Conservation (phyloP, 495 filamentous ascomycete species). For the Hyaloscypha bicolor region DNA sequence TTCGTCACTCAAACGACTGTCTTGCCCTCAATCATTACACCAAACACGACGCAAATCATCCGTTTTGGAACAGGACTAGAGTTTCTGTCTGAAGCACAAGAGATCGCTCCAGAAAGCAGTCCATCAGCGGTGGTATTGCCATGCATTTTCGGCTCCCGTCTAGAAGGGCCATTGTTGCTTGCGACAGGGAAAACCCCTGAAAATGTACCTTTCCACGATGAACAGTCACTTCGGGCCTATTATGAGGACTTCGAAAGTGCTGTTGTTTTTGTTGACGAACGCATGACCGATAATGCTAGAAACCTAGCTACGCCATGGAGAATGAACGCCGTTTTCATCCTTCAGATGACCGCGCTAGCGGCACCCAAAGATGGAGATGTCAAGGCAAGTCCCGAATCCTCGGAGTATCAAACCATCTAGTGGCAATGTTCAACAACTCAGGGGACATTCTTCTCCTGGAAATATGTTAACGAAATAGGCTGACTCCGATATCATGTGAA, state of each 20-base stretch:
- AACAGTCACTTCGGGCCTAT: slow-evolving; percentile 13
- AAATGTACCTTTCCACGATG: slow-evolving; percentile 20
- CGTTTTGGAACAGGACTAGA: slow-evolving; percentile 15
- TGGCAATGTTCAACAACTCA: too few species aligned
- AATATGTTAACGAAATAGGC: neutral
- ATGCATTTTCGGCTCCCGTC: slow-evolving; percentile 19
- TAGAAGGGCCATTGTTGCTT: slow-evolving; percentile 20
- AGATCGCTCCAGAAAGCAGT: neutral
- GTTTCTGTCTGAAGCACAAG: slow-evolving; percentile 8
- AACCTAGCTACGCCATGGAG: slow-evolving; percentile 31
- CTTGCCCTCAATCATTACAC: slow-evolving; percentile 4
- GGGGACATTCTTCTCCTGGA: too few species aligned
- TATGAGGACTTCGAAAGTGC: slow-evolving; percentile 20
- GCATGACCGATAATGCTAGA: slow-evolving; percentile 35
- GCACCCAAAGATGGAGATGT: too few species aligned
- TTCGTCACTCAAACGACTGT: slow-evolving; percentile 3
- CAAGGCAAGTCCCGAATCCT: too few species aligned
- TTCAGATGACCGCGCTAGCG: slow-evolving; percentile 18
- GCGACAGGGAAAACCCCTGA: slow-evolving; percentile 16
- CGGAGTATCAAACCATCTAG: too few species aligned
- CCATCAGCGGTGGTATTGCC: slow-evolving; percentile 15
- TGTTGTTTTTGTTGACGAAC: slow-evolving; percentile 32
- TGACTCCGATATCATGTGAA: slow-evolving; percentile 1
- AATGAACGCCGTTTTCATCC: slow-evolving; percentile 35
- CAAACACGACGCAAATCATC: slow-evolving; percentile 12